Percentiles rank a stretch among this genome's conserved stretches.
Conservation (phyloP, 2,329 filamentous ascomycete genomes). For the Trichoderma pleuroti region DNA sequence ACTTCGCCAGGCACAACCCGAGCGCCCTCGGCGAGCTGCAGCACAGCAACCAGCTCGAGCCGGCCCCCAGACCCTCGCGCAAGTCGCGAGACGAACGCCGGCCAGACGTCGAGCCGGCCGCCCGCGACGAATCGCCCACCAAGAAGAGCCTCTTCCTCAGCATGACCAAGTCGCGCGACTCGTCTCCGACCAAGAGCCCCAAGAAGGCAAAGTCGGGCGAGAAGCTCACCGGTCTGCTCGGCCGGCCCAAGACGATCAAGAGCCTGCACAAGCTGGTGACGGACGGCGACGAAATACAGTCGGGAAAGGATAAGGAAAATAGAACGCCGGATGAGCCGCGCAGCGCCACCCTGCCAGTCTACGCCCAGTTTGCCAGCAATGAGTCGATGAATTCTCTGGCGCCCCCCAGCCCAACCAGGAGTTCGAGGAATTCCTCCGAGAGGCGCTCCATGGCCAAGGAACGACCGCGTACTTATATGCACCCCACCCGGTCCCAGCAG, state of each 20-base stretch:
- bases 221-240: conserved; percentile 74
- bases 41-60: conserved; percentile 48
- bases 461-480: conserved; percentile 52
- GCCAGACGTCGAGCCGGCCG: conserved; percentile 28
- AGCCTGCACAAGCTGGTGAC: conserved; percentile 55
- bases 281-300: conserved; percentile 47
- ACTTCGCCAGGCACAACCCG: conserved; percentile 37
- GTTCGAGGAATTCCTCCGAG: conserved; percentile 9
- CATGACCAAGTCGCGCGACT: conserved; percentile 41
- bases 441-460: conserved; percentile 33
- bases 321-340: conserved; percentile 50
- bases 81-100: conserved; percentile 35
- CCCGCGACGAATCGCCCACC: conserved; percentile 41
- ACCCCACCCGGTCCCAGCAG: conserved; percentile 23
- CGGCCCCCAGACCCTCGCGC: conserved; percentile 35
- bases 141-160: conserved; percentile 32
- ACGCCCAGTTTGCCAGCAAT: conserved; percentile 63
- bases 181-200: conserved; percentile 57
- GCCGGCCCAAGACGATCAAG: conserved; percentile 69
- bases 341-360: conserved; percentile 64
- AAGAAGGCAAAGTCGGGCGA: conserved; percentile 76
- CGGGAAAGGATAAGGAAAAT: conserved; percentile 76
- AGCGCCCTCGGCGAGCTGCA: conserved; percentile 55
- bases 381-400: conserved; percentile 22
- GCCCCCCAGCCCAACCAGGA: conserved; percentile 16